These are phyloP conservation scores for Plasmodium gallinaceum DNA, from an alignment of 169 alveolate species.

Conservation along the genomic window DNA sequence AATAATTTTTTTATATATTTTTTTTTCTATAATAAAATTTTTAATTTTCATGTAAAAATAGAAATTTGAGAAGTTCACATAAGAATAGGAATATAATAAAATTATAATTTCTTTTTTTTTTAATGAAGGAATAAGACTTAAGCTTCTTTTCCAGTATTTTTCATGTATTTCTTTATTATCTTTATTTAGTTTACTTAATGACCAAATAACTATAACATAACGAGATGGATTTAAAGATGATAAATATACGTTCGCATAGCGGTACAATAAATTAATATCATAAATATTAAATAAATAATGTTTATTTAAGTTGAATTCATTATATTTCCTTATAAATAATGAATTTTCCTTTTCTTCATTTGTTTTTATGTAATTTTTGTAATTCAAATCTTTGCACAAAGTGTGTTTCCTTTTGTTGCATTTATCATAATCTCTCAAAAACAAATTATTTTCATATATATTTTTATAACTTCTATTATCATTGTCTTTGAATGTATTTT, in stretches of 20 bases:
- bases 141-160: slow-evolving; percentile 33
- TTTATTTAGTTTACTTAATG: slow-evolving; percentile 69
- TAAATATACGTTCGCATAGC: slow-evolving; percentile 58
- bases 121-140: slow-evolving; percentile 27
- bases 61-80: slow-evolving; percentile 36
- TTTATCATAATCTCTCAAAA: too few relatives aligned
- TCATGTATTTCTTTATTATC: slow-evolving; percentile 40
- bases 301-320: background rate
- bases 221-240: slow-evolving; percentile 50
- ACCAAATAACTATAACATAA: slow-evolving; percentile 67
- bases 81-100: slow-evolving; percentile 54
- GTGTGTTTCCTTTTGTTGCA: background rate
- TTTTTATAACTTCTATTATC: background rate
- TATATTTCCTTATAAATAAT: background rate
- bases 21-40: slow-evolving; percentile 41
- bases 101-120: slow-evolving; percentile 46
- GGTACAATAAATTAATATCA: slow-evolving; percentile 26
- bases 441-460: background rate
- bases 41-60: slow-evolving; percentile 62
- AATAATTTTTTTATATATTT: slow-evolving; percentile 23
- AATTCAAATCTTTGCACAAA: background rate
- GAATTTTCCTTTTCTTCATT: too few relatives aligned
- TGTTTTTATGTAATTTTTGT: background rate
- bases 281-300: background rate
- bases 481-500: background rate